These are phyloP conservation scores for Rubia balearica DNA, from an alignment of 305 asterid genomes.

Conservation along the genomic window DNA sequence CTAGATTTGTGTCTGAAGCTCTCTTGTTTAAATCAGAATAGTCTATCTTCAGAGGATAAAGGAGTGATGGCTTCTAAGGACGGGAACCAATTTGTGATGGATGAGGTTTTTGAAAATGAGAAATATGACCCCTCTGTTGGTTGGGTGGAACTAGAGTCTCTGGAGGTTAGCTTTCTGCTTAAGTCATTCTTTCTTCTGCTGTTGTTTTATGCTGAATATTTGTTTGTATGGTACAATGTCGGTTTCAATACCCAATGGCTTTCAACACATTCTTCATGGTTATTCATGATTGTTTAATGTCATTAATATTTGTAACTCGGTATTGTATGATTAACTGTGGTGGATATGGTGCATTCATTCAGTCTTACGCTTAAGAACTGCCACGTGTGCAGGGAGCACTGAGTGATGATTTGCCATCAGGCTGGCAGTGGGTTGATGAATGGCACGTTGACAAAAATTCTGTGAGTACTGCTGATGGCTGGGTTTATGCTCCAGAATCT, in stretches of 20 bases:
- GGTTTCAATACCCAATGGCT: background rate
- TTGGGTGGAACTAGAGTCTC: constrained; percentile 51
- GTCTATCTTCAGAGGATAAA: constrained; percentile 25
- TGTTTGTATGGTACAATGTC: background rate
- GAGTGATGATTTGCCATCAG: constrained; percentile 58
- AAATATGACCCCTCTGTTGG: constrained; percentile 45
- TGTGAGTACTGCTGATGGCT: constrained; percentile 69
- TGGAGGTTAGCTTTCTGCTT: constrained; percentile 39
- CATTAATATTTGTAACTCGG: background rate
- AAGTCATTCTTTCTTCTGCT: background rate
- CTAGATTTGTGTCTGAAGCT: constrained; percentile 68
- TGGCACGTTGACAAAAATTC: constrained; percentile 72
- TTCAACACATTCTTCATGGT: background rate
- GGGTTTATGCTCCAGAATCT: constrained; percentile 81
- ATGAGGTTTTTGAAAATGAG: constrained; percentile 75
- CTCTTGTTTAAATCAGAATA: constrained; percentile 34
- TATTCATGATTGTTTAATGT: constrained; percentile 1
- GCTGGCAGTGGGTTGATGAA: constrained; percentile 83
- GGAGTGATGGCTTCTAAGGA: constrained; percentile 25
- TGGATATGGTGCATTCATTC: background rate
- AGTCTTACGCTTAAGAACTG: constrained; percentile 5
- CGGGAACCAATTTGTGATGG: constrained; percentile 37
- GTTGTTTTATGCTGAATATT: background rate
- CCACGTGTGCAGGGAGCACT: constrained; percentile 45
- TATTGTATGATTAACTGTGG: background rate